Base-by-base conservation (phyloP, 148 eudicot species). In the Rhododendron ovatum region DNA sequence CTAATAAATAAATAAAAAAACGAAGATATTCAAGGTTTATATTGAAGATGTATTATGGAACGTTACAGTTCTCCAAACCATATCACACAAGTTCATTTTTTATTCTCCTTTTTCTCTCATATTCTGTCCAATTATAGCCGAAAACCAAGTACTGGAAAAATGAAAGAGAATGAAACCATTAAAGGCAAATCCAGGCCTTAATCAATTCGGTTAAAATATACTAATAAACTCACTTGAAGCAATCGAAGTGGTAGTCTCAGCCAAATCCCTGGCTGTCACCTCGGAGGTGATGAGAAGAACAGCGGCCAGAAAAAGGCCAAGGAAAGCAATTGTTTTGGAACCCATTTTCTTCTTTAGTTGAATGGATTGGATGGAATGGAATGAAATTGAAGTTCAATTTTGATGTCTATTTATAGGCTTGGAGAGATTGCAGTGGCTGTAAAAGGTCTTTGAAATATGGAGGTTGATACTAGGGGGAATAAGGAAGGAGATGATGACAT, bases 281-380 rank as follows among this genome's bases (percentile, higher is more conserved):
- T 86, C 88, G 1, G 85, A 78, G 55, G 84, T 30, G 37, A 84
- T 73, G 47, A 89, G 86, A 37, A 89, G 78, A 53, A 78, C 35
- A 61, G 80, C 3, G 17, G 86, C 86, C 61, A 89, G 71, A 39
- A 81, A 53, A 39, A 89, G 88, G 71, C 85, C 82, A 48, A 89
- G 41, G 26, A 45, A 45, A 45, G 1, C 47, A 59, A 89, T 15
- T 28, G 51, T 39, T 67, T 81, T 89, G 61, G 90, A 89, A 71
- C 69, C 88, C 90, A 88, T 88, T 78, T 82, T 30, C 1, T 7
- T 37, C 26, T 61, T 61, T 24, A 22, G n/a, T 61, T 61, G 26
- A 61, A 22, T 22, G 67, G 9, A 3, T 14, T 5, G 14, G 0
- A 15, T 63, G n/a, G 69, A 8, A 7, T 7, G 47, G 47, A 39